Evolutionary conservation across 441 rosid species (phyloP).

Genomic region (Francoa sonchifolia): DNA sequence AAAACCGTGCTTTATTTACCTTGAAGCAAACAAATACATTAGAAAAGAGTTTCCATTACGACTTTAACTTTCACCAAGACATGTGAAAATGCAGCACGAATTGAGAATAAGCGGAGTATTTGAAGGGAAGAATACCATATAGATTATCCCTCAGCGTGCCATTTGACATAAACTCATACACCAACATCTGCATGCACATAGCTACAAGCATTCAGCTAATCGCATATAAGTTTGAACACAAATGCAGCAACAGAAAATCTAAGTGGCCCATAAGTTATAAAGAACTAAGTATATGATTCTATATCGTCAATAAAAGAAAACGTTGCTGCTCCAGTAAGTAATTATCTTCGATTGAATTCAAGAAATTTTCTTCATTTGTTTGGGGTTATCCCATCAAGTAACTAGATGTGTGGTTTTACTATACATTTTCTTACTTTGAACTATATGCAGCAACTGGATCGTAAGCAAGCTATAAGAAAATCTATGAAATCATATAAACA

Average conservation of each 20-base stretch:
- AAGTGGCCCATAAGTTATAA: background rate
- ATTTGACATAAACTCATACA: constrained; percentile 80
- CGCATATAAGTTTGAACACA: background rate
- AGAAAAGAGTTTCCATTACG: background rate
- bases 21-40: too few relatives aligned
- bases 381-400: too few relatives aligned
- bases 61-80: background rate
- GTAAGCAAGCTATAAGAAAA: background rate
- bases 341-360: background rate
- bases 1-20: too few relatives aligned
- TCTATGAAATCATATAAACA: background rate
- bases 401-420: too few relatives aligned
- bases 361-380: background rate
- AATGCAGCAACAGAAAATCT: background rate
- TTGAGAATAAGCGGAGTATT: background rate
- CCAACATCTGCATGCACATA: constrained; percentile 58
- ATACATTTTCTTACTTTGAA: background rate
- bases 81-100: background rate
- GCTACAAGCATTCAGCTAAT: constrained; percentile 1
- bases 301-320: background rate
- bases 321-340: background rate
- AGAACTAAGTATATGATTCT: background rate
- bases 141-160: constrained; percentile 85
- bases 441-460: background rate
- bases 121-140: constrained; percentile 52